These are phyloP conservation scores for Malus sylvestris DNA, from an alignment of 306 rosid species.

Conservation along the genomic window DNA sequence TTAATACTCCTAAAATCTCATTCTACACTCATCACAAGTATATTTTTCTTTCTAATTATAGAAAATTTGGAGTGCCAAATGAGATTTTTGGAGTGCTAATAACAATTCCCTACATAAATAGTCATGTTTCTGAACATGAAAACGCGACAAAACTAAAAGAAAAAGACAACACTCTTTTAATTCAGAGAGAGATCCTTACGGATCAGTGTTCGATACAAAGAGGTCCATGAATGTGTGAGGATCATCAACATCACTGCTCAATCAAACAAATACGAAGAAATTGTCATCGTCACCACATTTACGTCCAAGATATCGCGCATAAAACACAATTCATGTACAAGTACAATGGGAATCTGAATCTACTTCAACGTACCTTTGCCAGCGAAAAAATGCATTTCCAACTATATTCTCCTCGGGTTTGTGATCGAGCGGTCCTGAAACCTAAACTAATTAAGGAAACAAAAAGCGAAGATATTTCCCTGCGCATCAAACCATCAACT, in stretches of 20 bases:
- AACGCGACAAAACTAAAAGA: not conserved
- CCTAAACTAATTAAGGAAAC: constrained; percentile 47
- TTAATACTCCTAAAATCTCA: no score
- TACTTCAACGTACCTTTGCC: constrained; percentile 68
- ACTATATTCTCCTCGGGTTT: constrained; percentile 47
- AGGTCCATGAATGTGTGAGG: constrained; percentile 89
- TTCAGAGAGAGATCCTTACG: constrained; percentile 51
- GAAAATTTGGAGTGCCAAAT: no score
- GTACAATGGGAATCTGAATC: not conserved
- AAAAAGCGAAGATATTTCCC: constrained; percentile 5
- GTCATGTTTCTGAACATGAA: not conserved
- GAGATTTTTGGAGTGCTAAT: no score
- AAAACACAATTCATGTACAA: constrained; percentile 1
- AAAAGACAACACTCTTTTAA: not conserved
- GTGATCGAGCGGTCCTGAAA: constrained; percentile 83
- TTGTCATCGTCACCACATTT: not conserved
- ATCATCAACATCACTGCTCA: constrained; percentile 73
- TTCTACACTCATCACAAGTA: no score
- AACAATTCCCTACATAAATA: not conserved
- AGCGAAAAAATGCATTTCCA: constrained; percentile 84
- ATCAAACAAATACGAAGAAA: not conserved
- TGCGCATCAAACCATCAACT: not conserved
- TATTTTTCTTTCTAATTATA: no score
- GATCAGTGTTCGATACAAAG: constrained; percentile 65
- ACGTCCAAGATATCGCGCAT: not conserved